Evolutionary conservation across 768 basidiomycete species (phyloP), one percentile per base, ranked within the genome.

Genomic region (Tulasnella sp.): DNA sequence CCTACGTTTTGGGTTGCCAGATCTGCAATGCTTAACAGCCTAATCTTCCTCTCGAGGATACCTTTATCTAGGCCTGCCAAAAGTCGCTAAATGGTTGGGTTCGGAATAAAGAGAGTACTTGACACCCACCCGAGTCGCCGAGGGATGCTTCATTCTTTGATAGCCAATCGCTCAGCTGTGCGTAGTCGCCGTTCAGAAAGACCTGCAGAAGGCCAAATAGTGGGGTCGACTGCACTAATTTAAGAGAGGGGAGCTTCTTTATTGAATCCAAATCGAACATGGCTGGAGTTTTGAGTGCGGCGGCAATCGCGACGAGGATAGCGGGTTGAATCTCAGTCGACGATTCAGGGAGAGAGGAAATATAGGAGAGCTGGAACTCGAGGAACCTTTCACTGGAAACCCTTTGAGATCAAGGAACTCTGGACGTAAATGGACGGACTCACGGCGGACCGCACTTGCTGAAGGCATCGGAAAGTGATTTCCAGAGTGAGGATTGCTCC

Each of bases 221-320:
- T 44, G 92, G 91, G 84, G 94, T 91, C 73, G 90, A 89, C 84
- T 93, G 92, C 48, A 88, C 86, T 18, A 90, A 89, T 60, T 93
- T 85, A 48, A 95, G 89, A 1, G 91, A 90, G 78, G 95, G 92
- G 58, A 97, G 88, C 81, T 92, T 93, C 88, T 95, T 92, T 41
- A 95, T 86, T 9, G 91, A 85, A 85, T 96, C 94, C 83, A 96
- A 94, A 86, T 97, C 92, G 85, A 96, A 94, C 80, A 93, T 85
- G 20, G 87, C 86, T 3, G 93, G 91, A 50, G 92, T 87, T 46
- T 91, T 90, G 44, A 96, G 88, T 28, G 93, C 92, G 9, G 89
- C 87, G 8, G 90, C 89, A 81, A 95, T 91, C 48, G 89, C 86
- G 46, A 92, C 89, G 37, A 92, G 82, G 12, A 92, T 92, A 72